Evolutionary conservation across 345 rosid genomes (phyloP).

Genomic region (Eucalyptus pauciflora): DNA sequence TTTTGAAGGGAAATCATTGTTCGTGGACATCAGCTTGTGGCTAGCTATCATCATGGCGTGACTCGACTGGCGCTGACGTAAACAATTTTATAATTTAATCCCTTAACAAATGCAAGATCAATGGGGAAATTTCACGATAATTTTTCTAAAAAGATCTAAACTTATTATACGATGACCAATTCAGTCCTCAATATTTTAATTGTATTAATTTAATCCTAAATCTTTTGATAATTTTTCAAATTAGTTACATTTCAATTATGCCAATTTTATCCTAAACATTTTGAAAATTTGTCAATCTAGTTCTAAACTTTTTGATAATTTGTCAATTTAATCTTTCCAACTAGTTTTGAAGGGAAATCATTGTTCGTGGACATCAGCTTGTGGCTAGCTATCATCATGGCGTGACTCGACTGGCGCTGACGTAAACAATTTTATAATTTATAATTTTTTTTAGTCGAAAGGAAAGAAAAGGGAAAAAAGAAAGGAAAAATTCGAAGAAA

Average conservation of each 20-base stretch:
- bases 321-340: not conserved
- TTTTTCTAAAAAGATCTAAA: not conserved
- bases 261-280: not conserved
- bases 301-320: fast-evolving
- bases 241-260: no score
- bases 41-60: no score
- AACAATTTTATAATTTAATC: not conserved
- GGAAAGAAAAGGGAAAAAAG: not conserved
- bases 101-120: not conserved
- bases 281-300: not conserved
- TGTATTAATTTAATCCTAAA: not conserved
- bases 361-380: no score
- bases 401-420: fast-evolving
- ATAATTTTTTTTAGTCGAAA: fast-evolving
- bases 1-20: no score
- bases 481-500: not conserved
- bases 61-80: fast-evolving
- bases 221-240: fast-evolving
- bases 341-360: no score
- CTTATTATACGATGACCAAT: fast-evolving
- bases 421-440: no score
- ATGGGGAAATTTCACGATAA: not conserved
- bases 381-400: no score
- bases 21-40: no score
- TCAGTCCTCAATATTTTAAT: not conserved